A percentile compares a stretch with the other conserved stretches of the same genome.
phyloP scores from a whole-genome alignment of 768 basidiomycete genomes.

The Pisolithus albus region DNA sequence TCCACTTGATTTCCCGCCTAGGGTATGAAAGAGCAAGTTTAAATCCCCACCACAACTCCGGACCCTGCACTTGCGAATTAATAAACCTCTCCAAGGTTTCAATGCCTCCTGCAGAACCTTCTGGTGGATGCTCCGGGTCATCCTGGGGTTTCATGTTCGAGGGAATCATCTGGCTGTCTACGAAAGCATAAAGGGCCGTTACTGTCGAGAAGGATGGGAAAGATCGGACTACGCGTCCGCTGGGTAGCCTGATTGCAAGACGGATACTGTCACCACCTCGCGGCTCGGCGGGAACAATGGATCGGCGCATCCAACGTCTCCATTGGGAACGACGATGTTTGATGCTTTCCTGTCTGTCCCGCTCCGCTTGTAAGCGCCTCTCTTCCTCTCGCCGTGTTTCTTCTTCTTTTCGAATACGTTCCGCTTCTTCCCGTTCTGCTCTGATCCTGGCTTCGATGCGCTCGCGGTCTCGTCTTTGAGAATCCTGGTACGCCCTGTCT shows the following conservation, averaged over 20 bases:
- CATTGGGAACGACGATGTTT: slow-evolving; percentile 43
- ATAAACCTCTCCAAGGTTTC: slow-evolving; percentile 32
- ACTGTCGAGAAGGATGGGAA: slow-evolving; percentile 48
- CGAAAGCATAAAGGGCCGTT: slow-evolving; percentile 64
- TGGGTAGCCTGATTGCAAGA: slow-evolving; percentile 50
- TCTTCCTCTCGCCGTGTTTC: slow-evolving; percentile 25
- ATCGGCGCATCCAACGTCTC: slow-evolving; percentile 52
- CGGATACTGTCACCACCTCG: slow-evolving; percentile 28
- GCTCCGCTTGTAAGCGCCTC: slow-evolving; percentile 33
- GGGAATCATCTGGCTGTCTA: slow-evolving; percentile 56
- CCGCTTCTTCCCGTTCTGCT: slow-evolving; percentile 34
- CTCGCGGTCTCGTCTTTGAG: slow-evolving; percentile 60
- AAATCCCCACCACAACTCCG: slow-evolving; percentile 67
- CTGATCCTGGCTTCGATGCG: slow-evolving; percentile 51
- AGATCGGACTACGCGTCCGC: slow-evolving; percentile 50
- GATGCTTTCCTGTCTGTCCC: slow-evolving; percentile 27
- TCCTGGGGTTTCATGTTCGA: slow-evolving; percentile 28
- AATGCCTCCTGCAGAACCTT: slow-evolving; percentile 25
- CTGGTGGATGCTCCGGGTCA: slow-evolving; percentile 40
- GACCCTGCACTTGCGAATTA: slow-evolving; percentile 17
- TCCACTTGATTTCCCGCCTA: slow-evolving; percentile 53
- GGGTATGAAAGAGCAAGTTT: slow-evolving; percentile 65
- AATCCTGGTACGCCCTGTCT: slow-evolving; percentile 68
- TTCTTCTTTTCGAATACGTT: slow-evolving; percentile 27
- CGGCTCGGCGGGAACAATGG: slow-evolving; percentile 33